phyloP scores from a whole-genome alignment of 2,329 filamentous ascomycete species.

The Neocucurbitaria cava region DNA sequence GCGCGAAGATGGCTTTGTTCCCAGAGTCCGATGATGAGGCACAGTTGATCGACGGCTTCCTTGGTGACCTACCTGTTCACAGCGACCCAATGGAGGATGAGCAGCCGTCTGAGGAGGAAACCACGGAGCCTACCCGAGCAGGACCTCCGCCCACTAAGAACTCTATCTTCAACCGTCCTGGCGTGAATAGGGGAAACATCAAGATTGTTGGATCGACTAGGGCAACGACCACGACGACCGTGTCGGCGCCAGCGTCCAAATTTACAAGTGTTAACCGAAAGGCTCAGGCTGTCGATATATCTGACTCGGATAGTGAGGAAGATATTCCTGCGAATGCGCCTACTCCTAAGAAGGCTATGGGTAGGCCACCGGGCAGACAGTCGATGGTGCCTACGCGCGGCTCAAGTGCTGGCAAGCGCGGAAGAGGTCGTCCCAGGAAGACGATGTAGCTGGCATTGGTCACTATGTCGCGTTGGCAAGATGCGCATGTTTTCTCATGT shows the following conservation, averaged over 20 bases:
- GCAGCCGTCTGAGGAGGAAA: constrained; percentile 1
- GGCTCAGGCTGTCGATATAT: constrained; percentile 27
- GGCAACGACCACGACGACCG: constrained; percentile 18
- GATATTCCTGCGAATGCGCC: constrained; percentile 42
- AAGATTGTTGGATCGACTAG: constrained; percentile 36
- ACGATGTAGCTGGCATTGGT: constrained; percentile 7
- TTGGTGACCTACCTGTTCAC: constrained; percentile 30
- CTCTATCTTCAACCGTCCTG: constrained; percentile 37
- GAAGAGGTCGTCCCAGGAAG: constrained; percentile 37
- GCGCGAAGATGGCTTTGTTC: constrained; percentile 43
- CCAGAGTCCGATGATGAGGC: constrained; percentile 40
- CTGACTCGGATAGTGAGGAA: constrained; percentile 41
- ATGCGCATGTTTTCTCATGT: neutral
- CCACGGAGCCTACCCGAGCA: constrained; percentile 8
- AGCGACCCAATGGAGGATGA: constrained; percentile 23
- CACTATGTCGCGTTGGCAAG: neutral
- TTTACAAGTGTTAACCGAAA: constrained; percentile 30
- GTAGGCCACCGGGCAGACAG: constrained; percentile 24
- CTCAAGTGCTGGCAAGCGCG: constrained; percentile 24
- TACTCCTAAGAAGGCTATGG: constrained; percentile 22
- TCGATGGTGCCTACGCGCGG: constrained; percentile 34
- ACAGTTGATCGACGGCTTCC: constrained; percentile 35
- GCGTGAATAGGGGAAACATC: constrained; percentile 45
- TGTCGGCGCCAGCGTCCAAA: constrained; percentile 15
- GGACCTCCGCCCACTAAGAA: constrained; percentile 30